phyloP scores from a whole-genome alignment of 208 protist genomes.

The Trypanosoma melophagium region DNA sequence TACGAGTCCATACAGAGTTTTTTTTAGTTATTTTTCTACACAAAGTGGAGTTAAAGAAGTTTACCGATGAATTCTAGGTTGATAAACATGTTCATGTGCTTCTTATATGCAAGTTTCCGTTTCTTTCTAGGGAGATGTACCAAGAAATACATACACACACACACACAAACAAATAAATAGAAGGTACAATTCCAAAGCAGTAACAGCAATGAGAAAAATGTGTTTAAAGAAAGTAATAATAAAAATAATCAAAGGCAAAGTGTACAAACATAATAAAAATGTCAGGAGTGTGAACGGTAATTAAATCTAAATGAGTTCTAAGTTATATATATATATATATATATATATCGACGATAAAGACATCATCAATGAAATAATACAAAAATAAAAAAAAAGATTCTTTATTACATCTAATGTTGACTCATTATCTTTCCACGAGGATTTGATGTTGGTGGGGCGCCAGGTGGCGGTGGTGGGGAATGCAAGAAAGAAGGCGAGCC shows the following conservation, averaged over 20 bases:
- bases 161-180: neutral
- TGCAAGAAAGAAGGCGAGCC: neutral
- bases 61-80: too few relatives aligned
- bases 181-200: neutral
- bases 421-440: constrained; percentile 8
- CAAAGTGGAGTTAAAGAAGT: too few relatives aligned
- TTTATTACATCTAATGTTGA: neutral
- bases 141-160: neutral
- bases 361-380: neutral
- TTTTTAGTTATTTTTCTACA: neutral
- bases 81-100: too few relatives aligned
- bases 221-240: neutral
- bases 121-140: too few relatives aligned
- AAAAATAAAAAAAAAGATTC: neutral
- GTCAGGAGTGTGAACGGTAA: neutral
- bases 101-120: too few relatives aligned
- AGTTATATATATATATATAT: constrained; percentile 3
- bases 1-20: neutral
- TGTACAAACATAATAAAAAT: neutral
- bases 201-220: neutral
- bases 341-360: neutral
- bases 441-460: constrained; percentile 13
- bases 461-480: constrained; percentile 2
- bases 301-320: neutral
- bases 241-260: neutral